Evolutionary conservation across 805 yeast species (phyloP).

Genomic region (Pichia ethanolica): DNA sequence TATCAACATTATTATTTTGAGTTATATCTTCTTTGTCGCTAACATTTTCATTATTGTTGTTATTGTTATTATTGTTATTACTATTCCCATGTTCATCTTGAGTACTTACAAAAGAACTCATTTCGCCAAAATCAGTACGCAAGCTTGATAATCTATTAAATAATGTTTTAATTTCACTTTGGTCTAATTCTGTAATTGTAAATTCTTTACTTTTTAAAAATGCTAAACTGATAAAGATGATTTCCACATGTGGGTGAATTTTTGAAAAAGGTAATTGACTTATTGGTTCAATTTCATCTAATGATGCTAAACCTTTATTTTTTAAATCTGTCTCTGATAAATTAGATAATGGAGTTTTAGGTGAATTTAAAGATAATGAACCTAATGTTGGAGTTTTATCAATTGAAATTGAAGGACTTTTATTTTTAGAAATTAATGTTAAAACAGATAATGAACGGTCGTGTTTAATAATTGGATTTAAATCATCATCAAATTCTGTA

Average conservation of each 20-base stretch:
- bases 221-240: conserved; percentile 69
- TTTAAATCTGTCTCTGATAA: conserved; percentile 1
- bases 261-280: conserved; percentile 44
- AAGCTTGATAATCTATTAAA: conserved; percentile 50
- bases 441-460: conserved; percentile 27
- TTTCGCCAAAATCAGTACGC: conserved; percentile 22
- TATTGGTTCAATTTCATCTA: conserved; percentile 22
- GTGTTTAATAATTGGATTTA: conserved; percentile 3
- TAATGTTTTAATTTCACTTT: conserved; percentile 78
- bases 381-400: conserved; percentile 26
- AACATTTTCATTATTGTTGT: not conserved
- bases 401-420: conserved; percentile 16
- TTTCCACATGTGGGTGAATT: conserved; percentile 68
- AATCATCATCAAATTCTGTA: not conserved
- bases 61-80: not conserved
- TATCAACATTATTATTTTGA: not conserved
- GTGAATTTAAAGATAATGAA: conserved; percentile 14
- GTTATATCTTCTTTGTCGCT: not conserved
- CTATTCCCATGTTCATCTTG: conserved; percentile 1
- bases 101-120: conserved; percentile 21
- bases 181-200: conserved; percentile 78
- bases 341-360: conserved; percentile 6
- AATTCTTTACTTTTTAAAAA: conserved; percentile 73
- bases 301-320: conserved; percentile 4
- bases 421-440: conserved; percentile 19